Percentiles rank a stretch among this genome's conserved stretches.
phyloP scores from a whole-genome alignment of 805 yeast genomes.

The Alloascoidea hylecoeti region DNA sequence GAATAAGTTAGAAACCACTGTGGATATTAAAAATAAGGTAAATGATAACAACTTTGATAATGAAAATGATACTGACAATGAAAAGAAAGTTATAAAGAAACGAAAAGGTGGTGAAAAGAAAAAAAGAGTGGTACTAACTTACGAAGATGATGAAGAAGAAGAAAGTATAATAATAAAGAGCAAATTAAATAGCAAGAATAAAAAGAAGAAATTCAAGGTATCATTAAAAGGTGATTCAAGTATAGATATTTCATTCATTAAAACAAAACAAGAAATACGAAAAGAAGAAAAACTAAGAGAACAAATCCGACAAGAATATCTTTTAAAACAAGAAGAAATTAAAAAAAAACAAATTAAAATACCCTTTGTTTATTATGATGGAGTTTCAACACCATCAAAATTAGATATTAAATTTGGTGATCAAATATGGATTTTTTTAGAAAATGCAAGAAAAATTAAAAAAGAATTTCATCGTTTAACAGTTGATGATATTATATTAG shows the following conservation, averaged over 20 bases:
- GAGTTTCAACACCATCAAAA: conserved; percentile 6
- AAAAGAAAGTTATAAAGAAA: too few relatives aligned
- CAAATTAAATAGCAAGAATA: conserved; percentile 4
- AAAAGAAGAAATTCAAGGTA: conserved; percentile 4
- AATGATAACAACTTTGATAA: too few relatives aligned
- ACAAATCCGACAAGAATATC: conserved; percentile 6
- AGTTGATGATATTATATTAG: conserved; percentile 15
- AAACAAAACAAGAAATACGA: conserved; percentile 5
- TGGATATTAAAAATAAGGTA: conserved; percentile 1
- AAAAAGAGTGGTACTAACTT: too few relatives aligned
- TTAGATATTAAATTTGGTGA: conserved; percentile 13
- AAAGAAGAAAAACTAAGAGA: conserved; percentile 7
- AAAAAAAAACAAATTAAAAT: conserved; percentile 9
- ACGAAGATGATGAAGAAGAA: conserved; percentile 6
- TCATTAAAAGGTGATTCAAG: conserved; percentile 8
- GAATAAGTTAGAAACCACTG: conserved; percentile 4
- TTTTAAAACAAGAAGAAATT: conserved; percentile 8
- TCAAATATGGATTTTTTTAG: conserved; percentile 14
- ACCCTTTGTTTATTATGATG: conserved; percentile 12
- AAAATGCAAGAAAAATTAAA: conserved; percentile 10
- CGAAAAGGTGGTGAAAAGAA: too few relatives aligned
- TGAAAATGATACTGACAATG: too few relatives aligned
- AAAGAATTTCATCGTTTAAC: conserved; percentile 14
- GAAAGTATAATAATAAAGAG: conserved; percentile 3
- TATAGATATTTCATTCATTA: conserved; percentile 11